These are phyloP conservation scores for Paecilomyces fulvus DNA, from an alignment of 2,329 filamentous ascomycete genomes.

Conservation along the genomic window DNA sequence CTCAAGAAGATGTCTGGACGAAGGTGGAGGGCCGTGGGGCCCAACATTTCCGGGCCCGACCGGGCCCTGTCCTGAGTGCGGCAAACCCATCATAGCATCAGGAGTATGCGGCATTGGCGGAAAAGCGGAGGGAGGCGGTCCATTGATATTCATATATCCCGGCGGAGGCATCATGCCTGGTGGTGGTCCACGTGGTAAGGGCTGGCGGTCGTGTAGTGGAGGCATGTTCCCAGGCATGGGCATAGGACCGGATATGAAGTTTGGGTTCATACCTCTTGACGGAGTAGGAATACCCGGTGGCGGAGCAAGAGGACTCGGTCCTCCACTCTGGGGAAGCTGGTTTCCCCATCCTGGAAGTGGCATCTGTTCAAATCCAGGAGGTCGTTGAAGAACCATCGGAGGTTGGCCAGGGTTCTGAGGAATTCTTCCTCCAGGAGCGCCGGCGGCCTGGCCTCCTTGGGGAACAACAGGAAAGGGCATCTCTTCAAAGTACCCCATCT, in stretches of 20 bases:
- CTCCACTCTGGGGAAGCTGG: slow-evolving; percentile 26
- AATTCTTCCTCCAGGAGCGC: slow-evolving; percentile 25
- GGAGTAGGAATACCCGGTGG: slow-evolving; percentile 33
- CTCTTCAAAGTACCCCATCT: slow-evolving; percentile 34
- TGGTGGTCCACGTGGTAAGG: slow-evolving; percentile 31
- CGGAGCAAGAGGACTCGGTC: slow-evolving; percentile 24
- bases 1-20: slow-evolving; percentile 34
- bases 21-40: slow-evolving; percentile 29
- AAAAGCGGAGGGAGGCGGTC: slow-evolving; percentile 30
- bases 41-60: slow-evolving; percentile 28
- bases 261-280: slow-evolving; percentile 28
- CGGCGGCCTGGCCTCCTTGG: slow-evolving; percentile 25
- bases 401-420: slow-evolving; percentile 25
- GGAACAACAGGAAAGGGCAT: slow-evolving; percentile 22
- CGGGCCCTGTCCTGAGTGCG: slow-evolving; percentile 24
- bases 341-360: slow-evolving; percentile 32
- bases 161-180: slow-evolving; percentile 39
- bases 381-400: slow-evolving; percentile 34
- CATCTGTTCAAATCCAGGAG: slow-evolving; percentile 37
- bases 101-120: slow-evolving; percentile 31
- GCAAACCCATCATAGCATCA: slow-evolving; percentile 30
- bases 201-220: slow-evolving; percentile 27
- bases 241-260: slow-evolving; percentile 28
- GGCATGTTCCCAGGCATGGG: slow-evolving; percentile 26
- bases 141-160: slow-evolving; percentile 34